These are phyloP conservation scores for Aspergillus leporis DNA, from an alignment of 495 filamentous ascomycete genomes.

Conservation along the genomic window DNA sequence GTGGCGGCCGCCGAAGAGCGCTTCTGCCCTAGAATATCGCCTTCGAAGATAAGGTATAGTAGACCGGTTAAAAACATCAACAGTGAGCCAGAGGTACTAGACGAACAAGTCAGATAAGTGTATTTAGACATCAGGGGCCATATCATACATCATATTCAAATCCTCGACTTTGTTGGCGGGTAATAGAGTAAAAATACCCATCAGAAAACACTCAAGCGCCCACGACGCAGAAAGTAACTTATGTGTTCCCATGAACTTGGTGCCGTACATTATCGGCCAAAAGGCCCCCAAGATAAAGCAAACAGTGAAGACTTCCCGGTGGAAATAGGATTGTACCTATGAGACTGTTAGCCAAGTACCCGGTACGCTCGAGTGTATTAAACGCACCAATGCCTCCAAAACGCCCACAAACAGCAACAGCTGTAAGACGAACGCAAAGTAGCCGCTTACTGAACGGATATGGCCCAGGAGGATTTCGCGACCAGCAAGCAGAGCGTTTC, in stretches of 20 bases:
- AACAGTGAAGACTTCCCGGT: constrained; percentile 81
- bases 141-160: constrained; percentile 66
- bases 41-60: constrained; percentile 80
- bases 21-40: constrained; percentile 53
- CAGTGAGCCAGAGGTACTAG: constrained; percentile 70
- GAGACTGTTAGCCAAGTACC: constrained; percentile 3
- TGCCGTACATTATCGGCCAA: constrained; percentile 78
- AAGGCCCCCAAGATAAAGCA: constrained; percentile 73
- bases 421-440: constrained; percentile 58
- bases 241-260: constrained; percentile 67
- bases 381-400: constrained; percentile 78
- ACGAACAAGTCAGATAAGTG: background rate
- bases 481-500: constrained; percentile 68
- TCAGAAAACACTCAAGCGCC: constrained; percentile 72
- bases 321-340: constrained; percentile 82
- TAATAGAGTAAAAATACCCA: constrained; percentile 90
- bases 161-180: constrained; percentile 84
- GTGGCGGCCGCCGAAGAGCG: constrained; percentile 19
- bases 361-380: background rate
- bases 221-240: constrained; percentile 65
- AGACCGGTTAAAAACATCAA: constrained; percentile 80
- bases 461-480: constrained; percentile 67
- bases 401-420: constrained; percentile 65
- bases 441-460: constrained; percentile 55
- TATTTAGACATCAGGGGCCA: background rate